Evolutionary conservation across 768 basidiomycete species (phyloP), one percentile per base, ranked within the genome.

Genomic region (Russula brevipes): DNA sequence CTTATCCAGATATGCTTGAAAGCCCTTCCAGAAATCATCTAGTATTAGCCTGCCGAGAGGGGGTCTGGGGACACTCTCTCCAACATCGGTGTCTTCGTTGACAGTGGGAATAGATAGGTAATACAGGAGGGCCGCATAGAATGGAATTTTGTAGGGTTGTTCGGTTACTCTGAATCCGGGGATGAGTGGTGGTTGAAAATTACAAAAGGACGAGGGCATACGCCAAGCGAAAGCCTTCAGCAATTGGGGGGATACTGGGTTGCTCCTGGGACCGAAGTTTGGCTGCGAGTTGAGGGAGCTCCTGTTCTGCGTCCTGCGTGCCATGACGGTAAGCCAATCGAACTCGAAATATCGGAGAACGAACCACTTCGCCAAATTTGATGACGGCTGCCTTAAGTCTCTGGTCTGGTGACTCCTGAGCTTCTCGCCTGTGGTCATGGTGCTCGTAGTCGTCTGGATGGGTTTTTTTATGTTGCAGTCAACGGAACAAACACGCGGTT

Each of bases 131-230:
- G 90, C 84, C 12, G 91, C 91, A 74, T 94, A 94, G 71, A 86
- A 89, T 0, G 93, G 88, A 41, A 91, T 89, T 79, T 98, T 99
- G 79, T 85, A 94, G 0, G 95, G 94, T 69, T 97, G 89, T 75
- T 98, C 92, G 0, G 88, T 92, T 57, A 92, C 85, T 54, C 91
- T 94, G 70, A 5, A 50, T 12, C 24, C 24, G 24, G 19, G 66
- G 52, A 73, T 56, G 60, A 64, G 51, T 35, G 24, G 33, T 36
- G 7, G 42, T 45, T 33, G 61, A 54, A 57, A n/a, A 30, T 54
- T 52, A 17, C 55, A 24, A 35, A 56, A 44, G 6, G 59, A 24
- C 9, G 4, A 9, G 30, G 24, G 63, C 63, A 61, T 67, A 89
- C 91, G 82, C 87, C 72, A 86, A 77, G 50, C 89, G 85, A 72